Conservation (phyloP, 306 rosid species). For the Ziziphus jujuba region DNA sequence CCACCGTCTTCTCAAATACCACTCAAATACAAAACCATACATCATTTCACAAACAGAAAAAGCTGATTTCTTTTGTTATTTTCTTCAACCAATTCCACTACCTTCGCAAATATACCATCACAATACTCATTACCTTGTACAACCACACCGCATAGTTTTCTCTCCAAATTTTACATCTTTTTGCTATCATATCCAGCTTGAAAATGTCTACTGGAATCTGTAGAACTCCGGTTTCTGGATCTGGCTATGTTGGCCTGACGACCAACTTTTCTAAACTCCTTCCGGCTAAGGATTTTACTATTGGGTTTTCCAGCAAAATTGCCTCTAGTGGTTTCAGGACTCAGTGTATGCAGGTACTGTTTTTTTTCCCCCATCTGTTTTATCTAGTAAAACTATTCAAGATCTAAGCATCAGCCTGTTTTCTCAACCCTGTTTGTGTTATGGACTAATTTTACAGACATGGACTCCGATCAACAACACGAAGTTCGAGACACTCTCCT, state of each 20-base stretch:
- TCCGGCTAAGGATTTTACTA: slow-evolving; percentile 21
- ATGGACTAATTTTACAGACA: slow-evolving; percentile 43
- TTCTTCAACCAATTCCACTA: slow-evolving; percentile 21
- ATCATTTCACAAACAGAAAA: slow-evolving; percentile 15
- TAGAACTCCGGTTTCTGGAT: slow-evolving; percentile 23
- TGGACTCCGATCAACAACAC: slow-evolving; percentile 80
- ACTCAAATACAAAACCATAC: slow-evolving; percentile 3
- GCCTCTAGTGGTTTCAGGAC: slow-evolving; percentile 60
- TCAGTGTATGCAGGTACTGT: slow-evolving; percentile 65
- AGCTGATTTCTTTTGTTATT: slow-evolving; percentile 20
- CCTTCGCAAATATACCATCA: slow-evolving; percentile 16
- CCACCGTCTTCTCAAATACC: slow-evolving; percentile 32
- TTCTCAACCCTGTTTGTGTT: not conserved
- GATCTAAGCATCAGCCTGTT: not conserved
- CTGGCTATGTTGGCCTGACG: slow-evolving; percentile 49
- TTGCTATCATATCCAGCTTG: not conserved
- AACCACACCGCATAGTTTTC: not conserved
- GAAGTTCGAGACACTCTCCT: slow-evolving; percentile 78
- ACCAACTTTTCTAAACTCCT: slow-evolving; percentile 35
- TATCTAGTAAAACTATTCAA: not conserved
- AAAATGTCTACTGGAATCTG: slow-evolving; percentile 53
- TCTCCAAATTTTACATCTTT: not conserved
- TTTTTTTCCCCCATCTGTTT: not conserved
- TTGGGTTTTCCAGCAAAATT: slow-evolving; percentile 45
- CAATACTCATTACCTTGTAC: not conserved